Conservation (phyloP, 768 basidiomycete species). For the Leucogyrophana mollusca region DNA sequence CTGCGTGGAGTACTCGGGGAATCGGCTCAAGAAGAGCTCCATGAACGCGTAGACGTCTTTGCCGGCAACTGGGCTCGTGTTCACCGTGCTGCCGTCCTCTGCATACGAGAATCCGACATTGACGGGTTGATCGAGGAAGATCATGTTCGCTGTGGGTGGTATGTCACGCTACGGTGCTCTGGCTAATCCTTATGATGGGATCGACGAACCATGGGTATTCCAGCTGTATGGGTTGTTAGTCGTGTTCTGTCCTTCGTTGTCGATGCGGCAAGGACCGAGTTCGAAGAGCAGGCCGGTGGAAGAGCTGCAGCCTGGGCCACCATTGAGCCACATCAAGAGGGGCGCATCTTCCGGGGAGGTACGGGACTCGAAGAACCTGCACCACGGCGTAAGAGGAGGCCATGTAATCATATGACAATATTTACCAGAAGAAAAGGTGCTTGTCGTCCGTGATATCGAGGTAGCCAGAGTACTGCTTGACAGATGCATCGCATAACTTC, state of each 20-base stretch:
- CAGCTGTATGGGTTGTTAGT: slow-evolving; percentile 80
- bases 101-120: slow-evolving; percentile 90
- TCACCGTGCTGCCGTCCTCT: slow-evolving; percentile 69
- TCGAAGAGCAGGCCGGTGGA: slow-evolving; percentile 89
- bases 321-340: slow-evolving; percentile 89
- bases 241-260: slow-evolving; percentile 66
- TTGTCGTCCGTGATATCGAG: slow-evolving; percentile 77
- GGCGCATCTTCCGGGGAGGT: slow-evolving; percentile 73
- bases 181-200: slow-evolving; percentile 14
- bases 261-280: slow-evolving; percentile 83
- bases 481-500: slow-evolving; percentile 73
- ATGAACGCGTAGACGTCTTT: slow-evolving; percentile 89
- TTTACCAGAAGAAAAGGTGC: slow-evolving; percentile 86
- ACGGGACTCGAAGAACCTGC: slow-evolving; percentile 88
- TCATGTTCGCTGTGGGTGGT: slow-evolving; percentile 48
- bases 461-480: slow-evolving; percentile 77
- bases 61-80: slow-evolving; percentile 81
- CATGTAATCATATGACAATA: slow-evolving; percentile 4
- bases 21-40: slow-evolving; percentile 75
- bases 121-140: slow-evolving; percentile 73
- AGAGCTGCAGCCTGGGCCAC: slow-evolving; percentile 71
- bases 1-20: slow-evolving; percentile 64
- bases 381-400: not conserved
- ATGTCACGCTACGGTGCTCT: no score
- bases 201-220: slow-evolving; percentile 81